Percentiles rank a stretch among this genome's conserved stretches.
Evolutionary conservation across 805 yeast genomes (phyloP).

Genomic region (Yamadazyma kitorensis): DNA sequence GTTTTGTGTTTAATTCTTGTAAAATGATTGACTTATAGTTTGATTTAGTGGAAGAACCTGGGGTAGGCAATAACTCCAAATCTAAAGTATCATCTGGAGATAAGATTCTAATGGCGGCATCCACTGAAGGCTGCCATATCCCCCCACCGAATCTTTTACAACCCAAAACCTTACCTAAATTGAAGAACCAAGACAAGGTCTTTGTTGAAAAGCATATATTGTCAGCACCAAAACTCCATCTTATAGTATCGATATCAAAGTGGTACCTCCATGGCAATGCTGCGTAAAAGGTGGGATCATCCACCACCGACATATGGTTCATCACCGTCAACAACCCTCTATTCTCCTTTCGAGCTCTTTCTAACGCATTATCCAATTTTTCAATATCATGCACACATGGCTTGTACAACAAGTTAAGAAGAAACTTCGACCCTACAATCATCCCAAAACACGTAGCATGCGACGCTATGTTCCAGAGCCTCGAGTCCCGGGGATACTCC

Average conservation of each 20-base stretch:
- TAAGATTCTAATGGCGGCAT: conserved; percentile 77
- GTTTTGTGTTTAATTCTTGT: conserved; percentile 34
- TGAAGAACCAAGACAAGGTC: conserved; percentile 59
- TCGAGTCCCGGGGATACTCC: conserved; percentile 57
- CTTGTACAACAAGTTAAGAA: conserved; percentile 60
- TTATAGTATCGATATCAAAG: conserved; percentile 57
- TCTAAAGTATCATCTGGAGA: conserved; percentile 73
- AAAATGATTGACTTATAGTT: conserved; percentile 28
- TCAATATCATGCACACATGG: conserved; percentile 63
- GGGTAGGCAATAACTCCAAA: conserved; percentile 31
- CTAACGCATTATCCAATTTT: conserved; percentile 60
- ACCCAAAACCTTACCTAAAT: conserved; percentile 83
- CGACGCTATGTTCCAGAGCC: conserved; percentile 66
- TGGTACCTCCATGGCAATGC: conserved; percentile 72
- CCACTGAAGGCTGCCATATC: conserved; percentile 87
- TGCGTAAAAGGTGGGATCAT: conserved; percentile 91
- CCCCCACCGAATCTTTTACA: conserved; percentile 90
- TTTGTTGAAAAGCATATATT: conserved; percentile 76
- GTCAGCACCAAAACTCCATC: conserved; percentile 96
- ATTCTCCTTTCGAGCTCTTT: conserved; percentile 61
- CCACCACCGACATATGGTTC: conserved; percentile 92
- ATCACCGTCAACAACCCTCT: conserved; percentile 79
- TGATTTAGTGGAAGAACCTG: conserved; percentile 19
- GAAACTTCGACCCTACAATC: conserved; percentile 60
- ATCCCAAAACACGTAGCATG: conserved; percentile 66